Evolutionary conservation across 2,329 filamentous ascomycete species (phyloP).

Genomic region (Fusarium odoratissimum): DNA sequence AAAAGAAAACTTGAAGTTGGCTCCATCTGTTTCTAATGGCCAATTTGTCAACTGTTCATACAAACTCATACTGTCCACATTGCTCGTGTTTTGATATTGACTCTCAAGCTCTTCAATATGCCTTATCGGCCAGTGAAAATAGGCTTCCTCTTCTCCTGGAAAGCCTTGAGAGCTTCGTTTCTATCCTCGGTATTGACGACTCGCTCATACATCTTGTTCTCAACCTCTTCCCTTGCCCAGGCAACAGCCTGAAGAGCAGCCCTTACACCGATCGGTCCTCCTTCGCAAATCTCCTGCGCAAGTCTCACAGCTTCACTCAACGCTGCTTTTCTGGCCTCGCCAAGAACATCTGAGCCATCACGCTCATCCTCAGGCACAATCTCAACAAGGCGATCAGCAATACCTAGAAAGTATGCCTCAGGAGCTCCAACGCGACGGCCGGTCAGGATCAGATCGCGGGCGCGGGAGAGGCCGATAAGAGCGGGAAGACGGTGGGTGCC

Average conservation of each 20-base stretch:
- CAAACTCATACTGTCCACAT: neutral
- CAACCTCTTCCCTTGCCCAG: conserved; percentile 78
- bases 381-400: conserved; percentile 91
- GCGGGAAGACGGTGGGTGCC: conserved; percentile 89
- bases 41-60: neutral
- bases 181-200: conserved; percentile 88
- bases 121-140: conserved; percentile 65
- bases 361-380: conserved; percentile 69
- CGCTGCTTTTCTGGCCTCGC: conserved; percentile 72
- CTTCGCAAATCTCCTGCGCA: conserved; percentile 88
- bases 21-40: neutral
- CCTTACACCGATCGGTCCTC: conserved; percentile 84
- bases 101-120: neutral
- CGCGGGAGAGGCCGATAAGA: conserved; percentile 81
- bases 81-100: neutral
- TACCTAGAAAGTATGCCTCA: conserved; percentile 91
- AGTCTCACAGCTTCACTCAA: conserved; percentile 81
- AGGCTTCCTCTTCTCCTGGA: conserved; percentile 73
- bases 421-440: conserved; percentile 84
- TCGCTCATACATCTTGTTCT: conserved; percentile 86
- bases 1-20: neutral
- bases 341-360: conserved; percentile 58
- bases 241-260: conserved; percentile 83
- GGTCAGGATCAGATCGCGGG: conserved; percentile 91
- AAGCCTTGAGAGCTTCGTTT: conserved; percentile 87